Conservation (phyloP, 768 basidiomycete species). For the Pulveroboletus sp. region DNA sequence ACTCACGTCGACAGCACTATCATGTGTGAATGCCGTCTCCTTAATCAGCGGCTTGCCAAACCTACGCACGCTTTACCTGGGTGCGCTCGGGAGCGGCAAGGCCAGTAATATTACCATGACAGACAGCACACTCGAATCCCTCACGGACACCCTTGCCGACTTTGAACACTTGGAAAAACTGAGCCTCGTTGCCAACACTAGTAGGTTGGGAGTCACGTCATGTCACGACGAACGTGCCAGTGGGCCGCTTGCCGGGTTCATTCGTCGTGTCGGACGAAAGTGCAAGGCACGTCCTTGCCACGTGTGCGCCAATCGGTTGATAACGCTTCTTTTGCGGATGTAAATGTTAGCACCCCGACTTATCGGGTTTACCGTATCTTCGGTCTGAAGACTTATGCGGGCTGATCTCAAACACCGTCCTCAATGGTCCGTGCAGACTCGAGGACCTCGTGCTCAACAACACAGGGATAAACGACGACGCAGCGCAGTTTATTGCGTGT, state of each 20-base stretch:
- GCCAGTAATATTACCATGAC: constrained; percentile 57
- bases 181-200: constrained; percentile 61
- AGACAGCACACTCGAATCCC: constrained; percentile 43
- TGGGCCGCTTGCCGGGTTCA: constrained; percentile 43
- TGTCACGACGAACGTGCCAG: constrained; percentile 22
- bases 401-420: constrained; percentile 31
- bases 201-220: constrained; percentile 49
- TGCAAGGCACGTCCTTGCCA: constrained; percentile 49
- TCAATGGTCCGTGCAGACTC: constrained; percentile 35
- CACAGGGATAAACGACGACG: constrained; percentile 59
- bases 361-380: constrained; percentile 51
- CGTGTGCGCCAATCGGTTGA: no score
- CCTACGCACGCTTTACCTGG: constrained; percentile 52
- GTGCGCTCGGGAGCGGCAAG: constrained; percentile 52
- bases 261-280: constrained; percentile 52
- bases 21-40: constrained; percentile 38
- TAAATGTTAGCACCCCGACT: constrained; percentile 50
- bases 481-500: constrained; percentile 48
- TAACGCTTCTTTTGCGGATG: neutral
- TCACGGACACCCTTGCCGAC: constrained; percentile 41
- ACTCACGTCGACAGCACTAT: constrained; percentile 53
- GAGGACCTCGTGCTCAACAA: constrained; percentile 55
- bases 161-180: constrained; percentile 46
- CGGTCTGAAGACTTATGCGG: constrained; percentile 51
- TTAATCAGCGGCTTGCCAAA: constrained; percentile 38